Evolutionary conservation across 495 filamentous ascomycete species (phyloP), one percentile per base, ranked within the genome.

Genomic region (Penicillium arizonense): DNA sequence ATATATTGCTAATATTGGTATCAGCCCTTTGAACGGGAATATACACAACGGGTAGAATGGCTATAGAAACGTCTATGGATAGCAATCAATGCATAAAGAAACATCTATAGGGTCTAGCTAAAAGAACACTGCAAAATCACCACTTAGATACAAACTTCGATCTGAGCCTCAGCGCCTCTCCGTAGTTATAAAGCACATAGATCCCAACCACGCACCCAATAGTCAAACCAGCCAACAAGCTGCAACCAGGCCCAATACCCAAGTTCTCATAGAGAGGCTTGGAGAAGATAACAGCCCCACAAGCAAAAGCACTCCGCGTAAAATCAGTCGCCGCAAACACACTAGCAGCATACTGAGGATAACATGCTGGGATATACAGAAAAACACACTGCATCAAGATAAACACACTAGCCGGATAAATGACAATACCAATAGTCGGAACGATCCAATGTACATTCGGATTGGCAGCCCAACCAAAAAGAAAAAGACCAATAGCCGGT

Each of bases 391-490:
- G 79, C 48, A 81, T 74, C 42, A 82, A 42, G 10, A 80, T 52
- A 61, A 79, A 81, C 14, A 79, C 69, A 14, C 68, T 65, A 12
- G 65, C 64, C 9, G 62, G 70, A 57, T 75, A 77, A 42, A 87
- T 73, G n/a, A 68, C 71, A 41, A 84, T 77, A n/a, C 82, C 84
- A 26, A 86, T 75, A 8, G 78, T 75, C 2, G 71, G 70, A 1
- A 72, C 83, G 37, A 85, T 82, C 83, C 83, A 87, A 46, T 81
- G 80, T 41, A 85, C 70, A 14, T 69, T 53, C 0, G 72, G 68
- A 16, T 75, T 53, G 1, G 76, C 70, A 7, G 85, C 85, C 83
- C 83, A 87, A 0, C 68, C 83, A 55, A 82, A 86, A 41, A 84
- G 61, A 69, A 87, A 86, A 0, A 86, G 70, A 11, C 82, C 82